Base-by-base conservation (phyloP, 2,329 filamentous ascomycete species). In the Fusarium citri region DNA sequence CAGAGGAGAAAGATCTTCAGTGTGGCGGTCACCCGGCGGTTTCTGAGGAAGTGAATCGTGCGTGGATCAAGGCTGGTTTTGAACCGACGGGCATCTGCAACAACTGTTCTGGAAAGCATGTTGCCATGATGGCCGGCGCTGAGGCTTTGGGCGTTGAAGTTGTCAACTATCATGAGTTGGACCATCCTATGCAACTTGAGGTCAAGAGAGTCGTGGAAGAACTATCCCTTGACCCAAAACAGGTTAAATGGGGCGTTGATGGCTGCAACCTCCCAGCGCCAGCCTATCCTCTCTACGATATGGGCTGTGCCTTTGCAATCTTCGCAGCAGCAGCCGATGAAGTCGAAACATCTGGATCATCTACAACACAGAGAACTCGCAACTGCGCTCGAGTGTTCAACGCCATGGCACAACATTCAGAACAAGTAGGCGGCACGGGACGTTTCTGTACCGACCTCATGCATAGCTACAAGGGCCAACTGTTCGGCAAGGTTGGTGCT, bases 71-170 rank as follows among this genome's bases (percentile, higher is more conserved):
- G 55, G 55, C 55, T 0, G 82, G 76, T 3, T 81, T 79, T 46
- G 71, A 59, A 0, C 83, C 83, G 0, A 81, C 79, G 0, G 74
- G 74, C 0, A 71, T 84, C 1, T 79, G 76, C 50, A 85, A 81
- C 54, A 84, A 85, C 60, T 86, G 83, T 64, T 85, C 83, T 0
- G 84, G 83, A 2, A 86, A 86, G 42, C 83, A 86, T 66, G 80
- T 76, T 5, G 83, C 80, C 2, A 85, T 85, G 82, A 69, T 85
- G 23, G 83, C 80, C 1, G 84, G 79, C 2, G 77, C 83, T 0
- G 77, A 74, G 28, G 78, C 79, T 0, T 53, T 85, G 1, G 80
- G 77, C 1, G 78, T 73, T 9, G 47, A 57, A 0, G 56, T 78
- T 5, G 58, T 23, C 1, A 73, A 71, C 42, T 84, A 84, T 63